Conservation (phyloP, 441 rosid species). For the Croton setiger region DNA sequence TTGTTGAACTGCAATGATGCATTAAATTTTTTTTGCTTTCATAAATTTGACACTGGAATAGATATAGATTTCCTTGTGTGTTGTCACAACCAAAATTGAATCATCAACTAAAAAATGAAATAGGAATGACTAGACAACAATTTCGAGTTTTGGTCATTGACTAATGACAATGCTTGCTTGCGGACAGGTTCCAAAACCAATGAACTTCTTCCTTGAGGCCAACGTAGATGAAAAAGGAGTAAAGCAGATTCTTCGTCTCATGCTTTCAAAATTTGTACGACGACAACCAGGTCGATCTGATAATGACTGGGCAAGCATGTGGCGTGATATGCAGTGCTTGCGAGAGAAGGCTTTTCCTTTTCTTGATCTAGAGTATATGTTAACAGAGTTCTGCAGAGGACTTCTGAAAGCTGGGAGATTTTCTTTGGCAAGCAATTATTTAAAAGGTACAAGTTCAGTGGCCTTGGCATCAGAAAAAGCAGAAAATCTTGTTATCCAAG, state of each 20-base stretch:
- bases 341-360: conserved; percentile 90
- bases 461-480: conserved; percentile 82
- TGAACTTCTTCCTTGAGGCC: conserved; percentile 72
- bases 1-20: conserved; percentile 4
- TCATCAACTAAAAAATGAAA: not conserved
- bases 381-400: conserved; percentile 95
- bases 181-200: conserved; percentile 89
- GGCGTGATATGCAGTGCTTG: conserved; percentile 89
- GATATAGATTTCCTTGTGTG: not conserved
- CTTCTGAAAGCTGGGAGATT: conserved; percentile 96
- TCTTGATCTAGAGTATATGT: conserved; percentile 85
- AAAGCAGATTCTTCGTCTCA: conserved; percentile 89
- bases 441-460: conserved; percentile 88
- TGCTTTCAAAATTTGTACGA: conserved; percentile 91
- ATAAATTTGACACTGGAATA: not conserved
- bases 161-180: conserved; percentile 20
- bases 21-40: not conserved
- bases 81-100: not conserved
- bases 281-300: conserved; percentile 83
- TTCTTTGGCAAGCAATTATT: conserved; percentile 93
- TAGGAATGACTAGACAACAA: not conserved
- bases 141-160: not conserved
- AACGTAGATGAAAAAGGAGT: conserved; percentile 83
- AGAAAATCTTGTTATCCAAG: conserved; percentile 89
- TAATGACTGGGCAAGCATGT: conserved; percentile 99